Conservation (phyloP, 441 rosid genomes). For the Bruguiera hainesii region DNA sequence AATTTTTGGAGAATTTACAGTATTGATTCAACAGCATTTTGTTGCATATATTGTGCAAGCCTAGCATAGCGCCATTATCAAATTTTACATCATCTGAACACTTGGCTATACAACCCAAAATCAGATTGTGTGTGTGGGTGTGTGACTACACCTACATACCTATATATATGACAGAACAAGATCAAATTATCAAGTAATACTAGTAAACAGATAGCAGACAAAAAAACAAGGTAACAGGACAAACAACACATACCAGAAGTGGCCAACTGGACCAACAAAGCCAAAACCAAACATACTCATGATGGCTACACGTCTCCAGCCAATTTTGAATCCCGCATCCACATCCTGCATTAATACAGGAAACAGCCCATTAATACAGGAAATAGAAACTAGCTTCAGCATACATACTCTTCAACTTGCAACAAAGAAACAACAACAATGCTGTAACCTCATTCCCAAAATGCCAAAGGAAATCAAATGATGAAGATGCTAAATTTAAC, state of each 20-base stretch:
- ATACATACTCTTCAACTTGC: conserved; percentile 1
- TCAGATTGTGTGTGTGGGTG: too few species aligned
- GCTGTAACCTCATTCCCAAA: not conserved
- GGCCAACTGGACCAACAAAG: conserved; percentile 97
- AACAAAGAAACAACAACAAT: conserved; percentile 4
- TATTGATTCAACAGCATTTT: conserved; percentile 8
- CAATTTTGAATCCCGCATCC: conserved; percentile 53
- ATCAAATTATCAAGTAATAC: not conserved
- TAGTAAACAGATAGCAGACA: conserved; percentile 7
- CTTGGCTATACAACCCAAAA: too few species aligned
- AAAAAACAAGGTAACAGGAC: conserved; percentile 17
- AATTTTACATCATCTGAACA: not conserved
- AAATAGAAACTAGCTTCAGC: conserved; percentile 11
- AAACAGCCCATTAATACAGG: conserved; percentile 4
- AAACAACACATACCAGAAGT: conserved; percentile 68
- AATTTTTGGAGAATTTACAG: not conserved
- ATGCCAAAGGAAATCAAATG: conserved; percentile 1
- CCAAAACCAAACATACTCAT: conserved; percentile 86
- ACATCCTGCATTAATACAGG: conserved; percentile 43
- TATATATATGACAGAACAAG: too few species aligned
- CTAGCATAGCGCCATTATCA: not conserved
- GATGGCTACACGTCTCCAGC: conserved; percentile 84
- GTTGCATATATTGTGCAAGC: not conserved
- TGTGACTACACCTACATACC: too few species aligned
- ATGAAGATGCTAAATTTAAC: conserved; percentile 3